Base-by-base conservation (phyloP, 768 basidiomycete genomes). In the Suillus paluster region DNA sequence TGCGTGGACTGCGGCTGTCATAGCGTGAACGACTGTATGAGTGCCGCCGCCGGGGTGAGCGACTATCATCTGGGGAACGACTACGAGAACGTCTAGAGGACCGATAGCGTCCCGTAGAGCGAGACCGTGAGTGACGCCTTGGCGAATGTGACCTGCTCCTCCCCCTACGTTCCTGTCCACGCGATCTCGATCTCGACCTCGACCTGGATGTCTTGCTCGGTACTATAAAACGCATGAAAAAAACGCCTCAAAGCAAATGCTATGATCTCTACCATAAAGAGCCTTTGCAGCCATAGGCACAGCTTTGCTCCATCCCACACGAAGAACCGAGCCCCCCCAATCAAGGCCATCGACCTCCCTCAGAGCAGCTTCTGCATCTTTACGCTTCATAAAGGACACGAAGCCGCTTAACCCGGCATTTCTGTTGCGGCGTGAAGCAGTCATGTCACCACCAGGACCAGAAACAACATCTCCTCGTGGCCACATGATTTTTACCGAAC, bases 401-500 rank as follows among this genome's bases (percentile, higher is more conserved):
- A 99, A 99, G 1, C 97, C 97, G 69, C 94, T 95, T 23, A 99
- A 81, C 17, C 94, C 93, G 14, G 88, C 71, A 68, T 83, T 89
- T 75, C 92, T 91, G 54, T 78, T 81, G 53, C 88, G 83, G 46
- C 95, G 83, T 17, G 87, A 83, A 9, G 84, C 75, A 25, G 89
- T 90, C 84, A 94, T 91, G 49, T 92, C 89, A 25, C 86, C 84
- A 2, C 89, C 92, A 53, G 90, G 88, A 34, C 90, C 89, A 7
- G 76, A 65, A 2, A 83, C 81, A 19, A 78, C 83, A 70, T 96
- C 94, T 12, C 87, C 85, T 44, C 97, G 88, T n/a, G 96, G 97
- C 95, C 95, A 99, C 96, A 99, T 98, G 66, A 99, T 88, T 81
- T 97, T 95, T 70, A 94, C 94, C 23, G 94, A 95, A 25, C 91